A percentile compares a stretch with the other conserved stretches of the same genome.
Conservation (phyloP, 1,139 yeast genomes). For the Taiozyma sp. region DNA sequence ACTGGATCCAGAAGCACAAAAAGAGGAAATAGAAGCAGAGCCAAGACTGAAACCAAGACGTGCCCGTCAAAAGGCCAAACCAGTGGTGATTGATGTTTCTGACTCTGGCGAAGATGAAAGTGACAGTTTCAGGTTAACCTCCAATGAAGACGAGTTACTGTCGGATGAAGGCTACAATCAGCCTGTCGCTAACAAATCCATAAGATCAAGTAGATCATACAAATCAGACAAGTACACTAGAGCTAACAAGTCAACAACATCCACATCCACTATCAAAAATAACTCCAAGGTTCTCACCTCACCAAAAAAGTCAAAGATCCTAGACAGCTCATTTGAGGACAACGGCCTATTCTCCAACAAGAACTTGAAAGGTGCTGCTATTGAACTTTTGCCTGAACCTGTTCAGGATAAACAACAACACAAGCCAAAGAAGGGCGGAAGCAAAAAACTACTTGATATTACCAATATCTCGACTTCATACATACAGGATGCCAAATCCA, state of each 20-base stretch:
- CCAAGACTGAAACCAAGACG: neutral
- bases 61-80: neutral
- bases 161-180: slow-evolving; percentile 16
- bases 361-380: slow-evolving; percentile 6
- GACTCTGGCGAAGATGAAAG: slow-evolving; percentile 6
- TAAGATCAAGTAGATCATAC: neutral
- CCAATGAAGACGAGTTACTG: slow-evolving; percentile 16
- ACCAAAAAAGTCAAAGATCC: slow-evolving; percentile 16
- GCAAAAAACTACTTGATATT: slow-evolving; percentile 10
- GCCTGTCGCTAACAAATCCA: slow-evolving; percentile 5
- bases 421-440: neutral
- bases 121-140: slow-evolving; percentile 21
- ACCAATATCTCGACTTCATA: slow-evolving; percentile 9
- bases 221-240: neutral
- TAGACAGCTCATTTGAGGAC: slow-evolving; percentile 20
- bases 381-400: slow-evolving; percentile 2
- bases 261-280: neutral
- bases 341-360: slow-evolving; percentile 16
- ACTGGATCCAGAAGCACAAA: neutral
- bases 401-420: neutral
- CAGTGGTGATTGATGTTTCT: neutral
- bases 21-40: neutral
- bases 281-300: slow-evolving; percentile 6
- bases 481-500: neutral
- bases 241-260: neutral